Conservation (phyloP, 2,329 filamentous ascomycete genomes). For the Penicillium sp. region DNA sequence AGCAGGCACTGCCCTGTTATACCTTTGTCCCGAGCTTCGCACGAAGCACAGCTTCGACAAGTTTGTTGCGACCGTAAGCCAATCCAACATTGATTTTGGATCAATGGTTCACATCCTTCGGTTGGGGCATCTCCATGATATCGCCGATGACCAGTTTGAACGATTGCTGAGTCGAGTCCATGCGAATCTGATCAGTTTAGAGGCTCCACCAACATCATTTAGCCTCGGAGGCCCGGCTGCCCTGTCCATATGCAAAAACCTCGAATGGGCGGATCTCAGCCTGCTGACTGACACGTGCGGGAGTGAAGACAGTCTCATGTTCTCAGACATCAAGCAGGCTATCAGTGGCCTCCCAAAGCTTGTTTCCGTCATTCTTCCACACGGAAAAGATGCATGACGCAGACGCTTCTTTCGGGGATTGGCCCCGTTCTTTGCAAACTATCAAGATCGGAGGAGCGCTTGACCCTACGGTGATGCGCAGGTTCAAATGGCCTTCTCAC, state of each 20-base stretch:
- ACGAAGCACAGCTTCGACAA: constrained; percentile 48
- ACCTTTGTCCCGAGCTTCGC: constrained; percentile 48
- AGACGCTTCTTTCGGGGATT: background rate
- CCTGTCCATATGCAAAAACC: constrained; percentile 50
- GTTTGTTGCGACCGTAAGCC: constrained; percentile 53
- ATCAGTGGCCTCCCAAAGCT: constrained; percentile 46
- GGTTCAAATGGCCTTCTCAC: background rate
- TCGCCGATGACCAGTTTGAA: constrained; percentile 54
- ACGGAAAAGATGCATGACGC: constrained; percentile 1
- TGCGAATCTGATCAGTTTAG: constrained; percentile 48
- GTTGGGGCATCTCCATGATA: constrained; percentile 53
- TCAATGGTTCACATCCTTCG: constrained; percentile 51
- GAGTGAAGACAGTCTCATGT: constrained; percentile 35
- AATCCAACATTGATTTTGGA: constrained; percentile 42
- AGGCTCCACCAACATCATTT: constrained; percentile 55
- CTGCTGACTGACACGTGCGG: constrained; percentile 44
- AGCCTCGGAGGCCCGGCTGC: constrained; percentile 53
- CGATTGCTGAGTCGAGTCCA: constrained; percentile 53
- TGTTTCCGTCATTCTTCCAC: constrained; percentile 42
- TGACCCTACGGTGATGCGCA: background rate
- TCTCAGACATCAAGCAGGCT: constrained; percentile 48
- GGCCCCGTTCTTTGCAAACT: constrained; percentile 1
- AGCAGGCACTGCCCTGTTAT: constrained; percentile 49
- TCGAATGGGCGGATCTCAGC: constrained; percentile 50
- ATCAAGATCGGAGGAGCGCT: background rate